Percentiles rank a stretch among this genome's conserved stretches.
Evolutionary conservation across 805 yeast species (phyloP).

Genomic region (Starmerella roubikii): DNA sequence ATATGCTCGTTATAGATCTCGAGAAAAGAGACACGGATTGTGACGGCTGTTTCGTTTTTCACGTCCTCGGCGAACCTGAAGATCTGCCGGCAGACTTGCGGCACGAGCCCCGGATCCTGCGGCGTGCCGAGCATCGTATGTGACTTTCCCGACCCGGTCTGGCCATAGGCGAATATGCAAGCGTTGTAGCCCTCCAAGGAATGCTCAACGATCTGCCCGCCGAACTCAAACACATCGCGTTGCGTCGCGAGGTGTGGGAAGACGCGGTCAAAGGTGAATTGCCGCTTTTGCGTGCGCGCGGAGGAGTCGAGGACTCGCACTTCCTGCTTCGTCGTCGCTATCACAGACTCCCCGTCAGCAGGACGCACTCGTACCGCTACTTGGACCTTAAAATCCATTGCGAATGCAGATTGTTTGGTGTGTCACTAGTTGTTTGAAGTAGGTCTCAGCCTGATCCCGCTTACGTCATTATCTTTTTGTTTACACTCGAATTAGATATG

Average conservation of each 20-base stretch:
- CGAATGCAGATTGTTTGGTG: too few species aligned
- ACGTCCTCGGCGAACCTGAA: slow-evolving; percentile 33
- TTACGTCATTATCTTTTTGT: too few species aligned
- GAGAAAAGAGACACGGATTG: slow-evolving; percentile 45
- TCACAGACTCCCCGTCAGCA: background rate
- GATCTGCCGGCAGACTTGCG: slow-evolving; percentile 42
- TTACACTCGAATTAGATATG: too few species aligned
- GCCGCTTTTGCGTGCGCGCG: slow-evolving; percentile 24
- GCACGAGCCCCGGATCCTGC: slow-evolving; percentile 49
- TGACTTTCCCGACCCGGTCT: slow-evolving; percentile 76
- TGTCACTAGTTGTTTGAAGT: too few species aligned
- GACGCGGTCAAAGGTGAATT: slow-evolving; percentile 39
- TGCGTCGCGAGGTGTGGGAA: slow-evolving; percentile 37
- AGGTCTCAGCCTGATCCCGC: too few species aligned
- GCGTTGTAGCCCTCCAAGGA: slow-evolving; percentile 58
- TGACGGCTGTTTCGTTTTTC: slow-evolving; percentile 28
- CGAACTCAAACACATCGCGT: slow-evolving; percentile 39
- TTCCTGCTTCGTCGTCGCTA: slow-evolving; percentile 15
- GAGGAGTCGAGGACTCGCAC: slow-evolving; percentile 16
- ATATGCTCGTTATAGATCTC: slow-evolving; percentile 73
- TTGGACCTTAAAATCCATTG: slow-evolving; percentile 25
- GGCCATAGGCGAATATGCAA: slow-evolving; percentile 67
- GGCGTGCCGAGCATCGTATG: slow-evolving; percentile 61
- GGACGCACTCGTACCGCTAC: slow-evolving; percentile 32
- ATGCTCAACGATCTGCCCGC: slow-evolving; percentile 47